phyloP scores from a whole-genome alignment of 2,329 filamentous ascomycete genomes.

The Hymenoscyphus fraxineus region DNA sequence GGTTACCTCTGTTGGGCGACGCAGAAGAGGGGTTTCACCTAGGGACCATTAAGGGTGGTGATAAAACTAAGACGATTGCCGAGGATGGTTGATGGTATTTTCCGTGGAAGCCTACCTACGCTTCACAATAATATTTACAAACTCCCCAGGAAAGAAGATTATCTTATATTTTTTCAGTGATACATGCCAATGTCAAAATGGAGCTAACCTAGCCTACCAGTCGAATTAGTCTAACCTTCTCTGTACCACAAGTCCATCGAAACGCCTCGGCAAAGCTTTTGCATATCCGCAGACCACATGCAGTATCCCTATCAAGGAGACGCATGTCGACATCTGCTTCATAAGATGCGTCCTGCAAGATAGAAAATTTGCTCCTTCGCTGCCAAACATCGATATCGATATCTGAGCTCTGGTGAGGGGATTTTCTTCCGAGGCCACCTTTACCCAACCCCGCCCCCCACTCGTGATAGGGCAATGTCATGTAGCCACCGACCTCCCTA shows the following conservation, averaged over 20 bases:
- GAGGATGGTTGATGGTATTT: neutral
- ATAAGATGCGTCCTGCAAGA: neutral
- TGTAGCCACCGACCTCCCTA: neutral
- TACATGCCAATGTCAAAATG: neutral
- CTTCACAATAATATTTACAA: neutral
- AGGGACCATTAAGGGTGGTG: constrained; percentile 24
- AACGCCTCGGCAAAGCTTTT: constrained; percentile 14
- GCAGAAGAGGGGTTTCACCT: constrained; percentile 31
- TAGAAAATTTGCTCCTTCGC: neutral
- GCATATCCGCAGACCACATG: constrained; percentile 13
- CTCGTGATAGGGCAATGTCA: neutral
- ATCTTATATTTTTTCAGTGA: neutral
- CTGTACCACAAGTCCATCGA: neutral
- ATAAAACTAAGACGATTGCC: constrained; percentile 9
- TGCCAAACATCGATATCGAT: neutral
- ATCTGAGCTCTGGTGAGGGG: neutral
- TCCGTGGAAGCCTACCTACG: neutral
- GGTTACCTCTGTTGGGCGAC: constrained; percentile 20
- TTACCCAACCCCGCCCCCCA: no score
- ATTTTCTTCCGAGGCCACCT: neutral
- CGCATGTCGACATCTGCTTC: constrained; percentile 15
- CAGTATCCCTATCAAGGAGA: constrained; percentile 16
- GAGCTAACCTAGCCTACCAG: neutral
- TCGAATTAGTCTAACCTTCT: neutral
- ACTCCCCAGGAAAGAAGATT: neutral